Conservation (phyloP, 1,284 basidiomycete species). For the Stereum hirsutum region DNA sequence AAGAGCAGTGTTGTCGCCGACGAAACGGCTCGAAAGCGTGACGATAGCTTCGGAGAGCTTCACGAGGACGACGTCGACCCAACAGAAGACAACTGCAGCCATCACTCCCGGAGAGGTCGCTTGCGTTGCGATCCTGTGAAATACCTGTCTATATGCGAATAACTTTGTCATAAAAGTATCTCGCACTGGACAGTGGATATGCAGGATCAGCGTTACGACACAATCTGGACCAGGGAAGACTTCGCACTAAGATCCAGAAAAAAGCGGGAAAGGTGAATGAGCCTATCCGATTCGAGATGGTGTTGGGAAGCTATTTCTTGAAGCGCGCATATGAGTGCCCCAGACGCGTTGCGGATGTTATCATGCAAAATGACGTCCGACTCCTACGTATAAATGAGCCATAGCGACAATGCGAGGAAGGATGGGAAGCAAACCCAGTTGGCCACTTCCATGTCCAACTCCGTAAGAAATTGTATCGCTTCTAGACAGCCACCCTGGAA, state of each 20-base stretch:
- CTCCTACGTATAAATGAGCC: no score
- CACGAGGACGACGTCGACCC: constrained; percentile 54
- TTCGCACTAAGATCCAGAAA: not conserved
- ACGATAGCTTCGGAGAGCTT: constrained; percentile 36
- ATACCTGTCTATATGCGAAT: constrained; percentile 39
- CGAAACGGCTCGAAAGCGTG: constrained; percentile 20
- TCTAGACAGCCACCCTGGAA: not conserved
- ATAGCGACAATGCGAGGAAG: no score
- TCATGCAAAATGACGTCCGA: no score
- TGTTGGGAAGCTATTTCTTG: no score
- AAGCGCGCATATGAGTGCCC: no score
- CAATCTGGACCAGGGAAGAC: not conserved
- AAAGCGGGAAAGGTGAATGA: no score
- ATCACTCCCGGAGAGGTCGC: constrained; percentile 13
- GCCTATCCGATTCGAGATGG: no score
- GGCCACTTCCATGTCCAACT: no score
- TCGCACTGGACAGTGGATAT: constrained; percentile 16
- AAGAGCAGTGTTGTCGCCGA: constrained; percentile 17
- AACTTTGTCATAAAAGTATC: constrained; percentile 25
- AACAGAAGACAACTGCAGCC: constrained; percentile 36
- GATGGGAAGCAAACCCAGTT: no score
- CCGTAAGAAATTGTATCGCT: not conserved
- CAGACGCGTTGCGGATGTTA: no score
- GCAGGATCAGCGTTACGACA: not conserved
- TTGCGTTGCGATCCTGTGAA: constrained; percentile 32